Conservation (phyloP, 176 grass and related monocot genomes). For the Saccharum officinarum region DNA sequence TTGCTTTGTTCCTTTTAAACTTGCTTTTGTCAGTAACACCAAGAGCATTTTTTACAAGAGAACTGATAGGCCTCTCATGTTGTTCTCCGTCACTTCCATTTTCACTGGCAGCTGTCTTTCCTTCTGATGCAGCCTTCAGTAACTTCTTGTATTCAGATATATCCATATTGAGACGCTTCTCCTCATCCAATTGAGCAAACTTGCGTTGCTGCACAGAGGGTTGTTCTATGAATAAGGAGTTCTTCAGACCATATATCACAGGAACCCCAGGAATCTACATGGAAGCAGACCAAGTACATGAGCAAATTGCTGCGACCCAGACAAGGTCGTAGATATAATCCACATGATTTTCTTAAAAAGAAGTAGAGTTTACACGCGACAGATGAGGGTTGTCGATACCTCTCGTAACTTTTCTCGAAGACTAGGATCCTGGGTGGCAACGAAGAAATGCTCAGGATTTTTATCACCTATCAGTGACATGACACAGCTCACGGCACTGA, state of each 20-base stretch:
- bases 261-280: conserved; percentile 76
- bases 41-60: conserved; percentile 42
- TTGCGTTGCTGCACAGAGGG: conserved; percentile 67
- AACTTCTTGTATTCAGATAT: conserved; percentile 61
- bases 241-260: conserved; percentile 79
- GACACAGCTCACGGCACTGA: conserved; percentile 56
- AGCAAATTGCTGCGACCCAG: not conserved
- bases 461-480: conserved; percentile 61
- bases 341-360: not conserved
- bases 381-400: conserved; percentile 33
- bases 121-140: conserved; percentile 46
- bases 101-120: conserved; percentile 17
- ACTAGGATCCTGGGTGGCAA: conserved; percentile 70
- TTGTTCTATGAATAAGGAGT: conserved; percentile 69
- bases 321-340: not conserved
- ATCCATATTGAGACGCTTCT: conserved; percentile 67
- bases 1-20: conserved; percentile 82
- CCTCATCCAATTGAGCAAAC: conserved; percentile 60
- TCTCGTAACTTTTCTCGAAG: conserved; percentile 59
- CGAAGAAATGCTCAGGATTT: conserved; percentile 78
- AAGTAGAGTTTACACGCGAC: not conserved
- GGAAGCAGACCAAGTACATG: not conserved
- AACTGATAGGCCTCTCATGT: conserved; percentile 25
- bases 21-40: conserved; percentile 55
- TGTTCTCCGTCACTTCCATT: conserved; percentile 35